Percentiles rank a stretch among this genome's conserved stretches.
These are phyloP conservation scores for Fusarium nematophilum DNA, from an alignment of 2,329 filamentous ascomycete genomes.

Conservation along the genomic window DNA sequence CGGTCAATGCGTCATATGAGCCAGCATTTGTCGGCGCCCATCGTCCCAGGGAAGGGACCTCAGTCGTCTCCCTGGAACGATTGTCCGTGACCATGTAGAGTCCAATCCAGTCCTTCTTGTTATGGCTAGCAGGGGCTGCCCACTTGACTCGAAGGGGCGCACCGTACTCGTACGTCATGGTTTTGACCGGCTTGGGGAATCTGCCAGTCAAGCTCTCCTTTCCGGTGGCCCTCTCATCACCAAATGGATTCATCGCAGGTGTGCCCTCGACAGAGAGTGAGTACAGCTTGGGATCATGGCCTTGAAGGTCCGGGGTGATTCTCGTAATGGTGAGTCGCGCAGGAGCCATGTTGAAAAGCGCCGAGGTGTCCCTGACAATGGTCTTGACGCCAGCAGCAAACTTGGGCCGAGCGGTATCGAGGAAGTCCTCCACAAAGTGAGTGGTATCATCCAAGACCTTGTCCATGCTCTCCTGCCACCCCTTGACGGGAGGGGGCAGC, in stretches of 20 bases:
- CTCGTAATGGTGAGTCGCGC: slow-evolving; percentile 85
- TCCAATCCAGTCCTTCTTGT: slow-evolving; percentile 93
- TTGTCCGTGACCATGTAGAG: slow-evolving; percentile 98
- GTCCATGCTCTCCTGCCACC: slow-evolving; percentile 88
- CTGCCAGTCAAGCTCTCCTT: slow-evolving; percentile 79
- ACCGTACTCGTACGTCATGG: slow-evolving; percentile 87
- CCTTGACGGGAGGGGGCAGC: slow-evolving; percentile 83
- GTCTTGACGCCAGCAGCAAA: slow-evolving; percentile 87
- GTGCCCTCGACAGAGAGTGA: slow-evolving; percentile 79
- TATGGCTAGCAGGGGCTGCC: slow-evolving; percentile 88
- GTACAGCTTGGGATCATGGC: slow-evolving; percentile 83
- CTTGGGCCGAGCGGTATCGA: slow-evolving; percentile 87
- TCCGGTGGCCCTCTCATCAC: slow-evolving; percentile 71
- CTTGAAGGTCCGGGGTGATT: slow-evolving; percentile 82
- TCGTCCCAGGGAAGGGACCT: slow-evolving; percentile 85
- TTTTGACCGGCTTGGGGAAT: slow-evolving; percentile 76
- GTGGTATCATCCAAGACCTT: slow-evolving; percentile 86
- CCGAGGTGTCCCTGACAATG: slow-evolving; percentile 87
- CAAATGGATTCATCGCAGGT: slow-evolving; percentile 59
- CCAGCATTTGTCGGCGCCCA: slow-evolving; percentile 87
- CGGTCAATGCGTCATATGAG: slow-evolving; percentile 78
- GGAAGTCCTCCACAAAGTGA: slow-evolving; percentile 89
- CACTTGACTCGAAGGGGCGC: slow-evolving; percentile 90
- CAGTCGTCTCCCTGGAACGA: slow-evolving; percentile 83
- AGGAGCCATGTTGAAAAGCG: slow-evolving; percentile 90